Evolutionary conservation across 768 basidiomycete genomes (phyloP), one percentile per base, ranked within the genome.

Genomic region (Leccinum arenicola): DNA sequence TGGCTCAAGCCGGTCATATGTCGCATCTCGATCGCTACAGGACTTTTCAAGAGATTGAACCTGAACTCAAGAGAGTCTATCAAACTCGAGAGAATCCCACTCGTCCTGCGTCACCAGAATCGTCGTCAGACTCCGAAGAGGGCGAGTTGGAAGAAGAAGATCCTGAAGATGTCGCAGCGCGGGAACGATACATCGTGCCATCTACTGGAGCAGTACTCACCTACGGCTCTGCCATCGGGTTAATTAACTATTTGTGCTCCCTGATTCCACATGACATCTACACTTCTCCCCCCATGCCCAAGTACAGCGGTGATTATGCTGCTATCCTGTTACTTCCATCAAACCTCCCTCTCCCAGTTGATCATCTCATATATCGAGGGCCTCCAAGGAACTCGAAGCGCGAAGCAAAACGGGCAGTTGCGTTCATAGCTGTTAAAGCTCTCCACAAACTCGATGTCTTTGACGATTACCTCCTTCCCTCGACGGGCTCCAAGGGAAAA

Each of bases 371-470:
- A 3, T 89, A 81, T 61, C 68, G 74, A 14, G 91, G 91, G 0
- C 87, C 89, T 4, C 60, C 55, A 6, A 83, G 81, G 57, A 75
- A 78, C 48, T 83, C 89, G 12, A 95, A 93, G 70, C 86, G 82
- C 60, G 91, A 91, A 67, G 93, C 94, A 1, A 91, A 85, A 65
- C 86, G 93, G 7, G 88, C 89, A 3, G 92, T 84, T 11, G 89
- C 92, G 0, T 95, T 92, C 69, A 73, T 84, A 61, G 93, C 89
- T 3, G 89, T 92, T 21, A 85, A 83, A 64, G 77, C 77, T 3
- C 78, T 96, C 15, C 82, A 87, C 60, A 76, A 78, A 29, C 74
- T 91, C n/a, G 82, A 88, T 29, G 87, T 91, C 5, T 88, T 95
- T 64, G 88, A 95, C 65, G 86, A 93, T 57, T 87, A 89, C 67